Evolutionary conservation across 495 filamentous ascomycete genomes (phyloP).

Genomic region (Usnea hakonensis): DNA sequence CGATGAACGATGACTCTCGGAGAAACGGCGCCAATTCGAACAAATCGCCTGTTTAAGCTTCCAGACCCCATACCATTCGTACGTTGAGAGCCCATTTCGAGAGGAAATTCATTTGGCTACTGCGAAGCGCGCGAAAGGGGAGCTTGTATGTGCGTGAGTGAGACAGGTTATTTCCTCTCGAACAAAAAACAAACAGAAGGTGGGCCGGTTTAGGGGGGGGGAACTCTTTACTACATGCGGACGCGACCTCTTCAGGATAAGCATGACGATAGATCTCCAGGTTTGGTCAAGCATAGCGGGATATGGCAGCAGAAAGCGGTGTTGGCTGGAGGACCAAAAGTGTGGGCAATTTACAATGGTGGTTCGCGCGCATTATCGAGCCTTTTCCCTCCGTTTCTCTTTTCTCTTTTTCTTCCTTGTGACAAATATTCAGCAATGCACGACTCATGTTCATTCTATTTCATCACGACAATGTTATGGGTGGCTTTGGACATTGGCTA

Average conservation of each 20-base stretch:
- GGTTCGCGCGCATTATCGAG: constrained; percentile 2
- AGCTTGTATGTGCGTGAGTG: constrained; percentile 11
- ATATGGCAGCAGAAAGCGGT: constrained; percentile 17
- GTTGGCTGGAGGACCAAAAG: constrained; percentile 23
- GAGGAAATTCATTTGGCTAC: too few species aligned
- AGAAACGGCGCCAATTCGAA: constrained; percentile 65
- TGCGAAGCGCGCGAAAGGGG: not conserved
- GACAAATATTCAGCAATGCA: not conserved
- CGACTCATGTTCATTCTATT: not conserved
- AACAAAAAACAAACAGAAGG: not conserved
- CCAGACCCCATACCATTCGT: not conserved
- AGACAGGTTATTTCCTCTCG: not conserved
- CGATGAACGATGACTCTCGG: constrained; percentile 75
- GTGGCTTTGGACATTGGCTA: constrained; percentile 8
- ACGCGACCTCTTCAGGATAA: constrained; percentile 26
- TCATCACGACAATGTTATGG: not conserved
- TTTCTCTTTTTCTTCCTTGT: constrained; percentile 3
- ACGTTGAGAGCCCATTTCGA: not conserved
- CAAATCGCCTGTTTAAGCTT: constrained; percentile 56
- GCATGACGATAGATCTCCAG: constrained; percentile 24
- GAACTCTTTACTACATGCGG: constrained; percentile 16
- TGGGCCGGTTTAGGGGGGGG: not conserved
- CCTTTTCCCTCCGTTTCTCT: not conserved
- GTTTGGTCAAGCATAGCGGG: constrained; percentile 26
- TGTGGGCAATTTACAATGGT: constrained; percentile 13